Base-by-base conservation (phyloP, 2,329 filamentous ascomycete genomes). In the Nigrospora sphaerica region DNA sequence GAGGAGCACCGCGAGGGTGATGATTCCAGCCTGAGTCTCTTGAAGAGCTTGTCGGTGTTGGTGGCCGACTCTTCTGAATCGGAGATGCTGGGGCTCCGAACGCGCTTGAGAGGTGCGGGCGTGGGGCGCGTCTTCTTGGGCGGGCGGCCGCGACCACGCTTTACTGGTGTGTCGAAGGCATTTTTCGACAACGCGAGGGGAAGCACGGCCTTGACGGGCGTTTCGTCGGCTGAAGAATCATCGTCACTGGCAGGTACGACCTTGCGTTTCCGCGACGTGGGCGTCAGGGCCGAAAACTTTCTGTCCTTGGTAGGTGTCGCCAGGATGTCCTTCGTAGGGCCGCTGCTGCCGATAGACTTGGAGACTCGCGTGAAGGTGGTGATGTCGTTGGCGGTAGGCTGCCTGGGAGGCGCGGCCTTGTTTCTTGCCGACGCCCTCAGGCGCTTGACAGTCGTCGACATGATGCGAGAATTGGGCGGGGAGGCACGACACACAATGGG, bases 291-390 rank as follows among this genome's bases (percentile, higher is more conserved):
- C 28, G 67, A 60, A 2, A 68, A 62, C 56, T 69, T 74, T 51
- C 64, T 59, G 54, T 73, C 70, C 52, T 65, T 58, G 39, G 47
- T 58, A 38, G 57, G 51, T 32, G 58, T 56, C 16, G 47, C 35
- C 23, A 55, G 50, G 48, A 55, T 46, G 42, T 58, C 56, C 50
- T 70, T 68, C 53, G 72, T 70, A 32, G 56, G 38, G 10, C 63
- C 53, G n/a, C 57, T 52, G 32, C 54, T 50, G 42, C 61, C 57
- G 41, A 59, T 50, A 28, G 56, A 49, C 60, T 78, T 78, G 32
- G 73, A 75, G 41, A 77, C 60, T 45, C 72, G 73, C 39, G 68
- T 55, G 55, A 75, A 77, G 56, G 53, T 66, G 61, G 58, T 64
- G 46, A 77, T 75, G 52, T 35, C 57, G 10, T 62, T 56, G 46